phyloP scores from a whole-genome alignment of 2,329 filamentous ascomycete species.

The Amauroascus verrucosus region DNA sequence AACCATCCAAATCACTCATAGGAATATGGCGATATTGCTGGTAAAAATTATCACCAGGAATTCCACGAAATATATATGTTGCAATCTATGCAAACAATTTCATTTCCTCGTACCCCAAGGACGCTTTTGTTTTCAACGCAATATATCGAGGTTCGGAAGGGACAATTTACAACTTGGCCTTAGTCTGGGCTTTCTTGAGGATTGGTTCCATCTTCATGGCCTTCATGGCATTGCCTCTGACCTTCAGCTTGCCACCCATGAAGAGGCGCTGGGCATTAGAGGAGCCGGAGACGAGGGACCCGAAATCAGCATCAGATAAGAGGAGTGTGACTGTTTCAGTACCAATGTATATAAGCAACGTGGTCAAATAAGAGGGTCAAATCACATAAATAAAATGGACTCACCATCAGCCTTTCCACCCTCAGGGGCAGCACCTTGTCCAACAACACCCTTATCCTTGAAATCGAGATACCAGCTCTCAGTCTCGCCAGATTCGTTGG shows the following conservation, averaged over 20 bases:
- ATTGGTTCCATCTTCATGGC: constrained; percentile 90
- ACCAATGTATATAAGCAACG: constrained; percentile 5
- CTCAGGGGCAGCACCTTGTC: constrained; percentile 56
- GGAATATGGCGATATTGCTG: neutral
- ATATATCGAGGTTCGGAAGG: neutral
- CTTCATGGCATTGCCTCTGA: constrained; percentile 98
- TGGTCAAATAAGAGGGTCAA: neutral
- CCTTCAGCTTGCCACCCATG: constrained; percentile 97
- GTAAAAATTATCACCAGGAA: neutral
- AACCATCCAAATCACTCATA: neutral
- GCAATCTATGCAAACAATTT: neutral
- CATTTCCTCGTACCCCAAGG: neutral
- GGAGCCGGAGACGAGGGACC: constrained; percentile 70
- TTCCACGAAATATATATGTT: neutral
- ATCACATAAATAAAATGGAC: too few relatives aligned
- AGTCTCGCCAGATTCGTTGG: constrained; percentile 70
- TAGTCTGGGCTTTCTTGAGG: constrained; percentile 73
- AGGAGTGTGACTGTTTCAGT: constrained; percentile 60
- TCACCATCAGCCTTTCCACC: constrained; percentile 74
- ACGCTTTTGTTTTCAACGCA: too few relatives aligned
- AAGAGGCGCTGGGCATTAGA: constrained; percentile 91
- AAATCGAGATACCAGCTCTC: constrained; percentile 93
- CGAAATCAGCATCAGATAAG: constrained; percentile 79
- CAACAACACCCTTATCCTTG: constrained; percentile 76
- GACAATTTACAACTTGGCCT: constrained; percentile 63